Conservation (phyloP, 192 early-diverging fungal genomes). For the Coemansia sp. region DNA sequence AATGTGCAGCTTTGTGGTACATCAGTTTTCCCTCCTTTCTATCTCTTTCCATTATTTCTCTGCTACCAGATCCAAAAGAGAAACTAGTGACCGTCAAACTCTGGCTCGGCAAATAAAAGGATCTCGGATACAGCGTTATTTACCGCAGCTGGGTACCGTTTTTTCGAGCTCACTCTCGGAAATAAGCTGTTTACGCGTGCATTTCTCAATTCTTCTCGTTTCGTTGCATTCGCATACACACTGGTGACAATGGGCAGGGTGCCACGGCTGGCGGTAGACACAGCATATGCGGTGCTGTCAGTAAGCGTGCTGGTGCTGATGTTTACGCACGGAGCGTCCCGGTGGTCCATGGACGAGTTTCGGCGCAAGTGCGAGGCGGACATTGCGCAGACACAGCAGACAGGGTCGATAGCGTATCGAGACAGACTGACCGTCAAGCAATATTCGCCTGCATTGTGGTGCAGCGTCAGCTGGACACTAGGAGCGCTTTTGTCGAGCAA, state of each 20-base stretch:
- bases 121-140: no score
- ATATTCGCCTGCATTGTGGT: slow-evolving; percentile 46
- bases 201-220: no score
- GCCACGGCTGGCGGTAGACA: slow-evolving; percentile 34
- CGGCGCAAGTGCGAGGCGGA: slow-evolving; percentile 42
- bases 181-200: no score
- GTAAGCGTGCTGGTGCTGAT: slow-evolving; percentile 28
- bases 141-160: no score
- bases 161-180: no score
- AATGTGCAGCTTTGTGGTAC: neutral
- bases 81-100: neutral
- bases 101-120: neutral
- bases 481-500: slow-evolving; percentile 46
- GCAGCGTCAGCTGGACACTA: slow-evolving; percentile 49
- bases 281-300: slow-evolving; percentile 41
- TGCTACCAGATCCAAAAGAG: no score
- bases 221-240: neutral
- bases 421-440: slow-evolving; percentile 48
- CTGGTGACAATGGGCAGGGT: slow-evolving; percentile 8
- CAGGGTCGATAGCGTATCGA: slow-evolving; percentile 22
- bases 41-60: slow-evolving; percentile 7
- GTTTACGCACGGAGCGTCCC: slow-evolving; percentile 21
- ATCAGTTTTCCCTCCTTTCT: slow-evolving; percentile 1
- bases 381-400: slow-evolving; percentile 27
- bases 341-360: slow-evolving; percentile 48